Evolutionary conservation across 805 yeast species (phyloP).

Genomic region (Kodamaea hsintzibuensis): DNA sequence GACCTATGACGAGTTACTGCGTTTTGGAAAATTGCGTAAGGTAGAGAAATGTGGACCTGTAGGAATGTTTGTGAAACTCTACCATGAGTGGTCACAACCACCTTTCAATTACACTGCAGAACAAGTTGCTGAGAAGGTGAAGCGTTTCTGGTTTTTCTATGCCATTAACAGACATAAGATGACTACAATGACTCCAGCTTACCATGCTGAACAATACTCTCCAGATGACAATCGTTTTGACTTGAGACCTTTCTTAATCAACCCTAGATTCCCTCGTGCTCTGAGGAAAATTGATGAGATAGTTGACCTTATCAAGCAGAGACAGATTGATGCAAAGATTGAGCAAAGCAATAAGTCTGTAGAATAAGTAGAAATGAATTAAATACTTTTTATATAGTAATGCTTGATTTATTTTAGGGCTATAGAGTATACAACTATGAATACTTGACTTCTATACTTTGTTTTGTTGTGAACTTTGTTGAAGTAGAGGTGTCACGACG

Average conservation of each 20-base stretch:
- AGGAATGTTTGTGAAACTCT: constrained; percentile 85
- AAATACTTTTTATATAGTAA: too few relatives aligned
- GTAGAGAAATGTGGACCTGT: constrained; percentile 95
- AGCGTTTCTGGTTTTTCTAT: constrained; percentile 87
- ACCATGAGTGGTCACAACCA: constrained; percentile 89
- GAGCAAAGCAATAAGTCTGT: constrained; percentile 24
- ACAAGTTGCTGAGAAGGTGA: constrained; percentile 88
- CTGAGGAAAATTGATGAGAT: constrained; percentile 82
- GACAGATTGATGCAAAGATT: constrained; percentile 21
- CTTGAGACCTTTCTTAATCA: constrained; percentile 90
- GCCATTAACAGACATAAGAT: constrained; percentile 96
- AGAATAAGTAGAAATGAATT: background rate
- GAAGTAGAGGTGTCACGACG: too few relatives aligned
- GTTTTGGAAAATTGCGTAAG: constrained; percentile 88
- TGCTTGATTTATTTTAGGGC: too few relatives aligned
- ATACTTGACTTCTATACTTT: too few relatives aligned
- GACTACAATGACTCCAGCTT: constrained; percentile 96
- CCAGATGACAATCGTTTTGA: constrained; percentile 98
- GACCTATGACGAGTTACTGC: constrained; percentile 90
- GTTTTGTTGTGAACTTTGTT: too few relatives aligned
- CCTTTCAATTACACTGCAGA: constrained; percentile 66
- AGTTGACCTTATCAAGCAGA: constrained; percentile 57
- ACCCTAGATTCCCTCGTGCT: constrained; percentile 89
- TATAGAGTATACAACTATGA: too few relatives aligned
- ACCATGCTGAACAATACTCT: constrained; percentile 97